A percentile compares a stretch with the other conserved stretches of the same genome.
phyloP scores from a whole-genome alignment of 1,284 basidiomycete species.

The Heimioporus retisporus region DNA sequence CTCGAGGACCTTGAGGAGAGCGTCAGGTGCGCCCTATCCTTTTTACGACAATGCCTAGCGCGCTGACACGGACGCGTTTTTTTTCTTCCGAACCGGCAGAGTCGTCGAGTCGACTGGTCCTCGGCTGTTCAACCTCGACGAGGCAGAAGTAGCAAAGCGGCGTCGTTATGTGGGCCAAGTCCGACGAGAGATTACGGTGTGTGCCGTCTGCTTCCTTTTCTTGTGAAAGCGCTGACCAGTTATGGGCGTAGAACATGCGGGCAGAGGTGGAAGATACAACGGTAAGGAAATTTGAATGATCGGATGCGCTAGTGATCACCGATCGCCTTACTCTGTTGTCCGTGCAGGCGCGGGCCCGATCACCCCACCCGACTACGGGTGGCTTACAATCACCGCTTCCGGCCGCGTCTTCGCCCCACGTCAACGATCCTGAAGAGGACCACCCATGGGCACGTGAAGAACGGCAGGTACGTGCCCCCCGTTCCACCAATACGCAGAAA shows the following conservation, averaged over 20 bases:
- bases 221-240: conserved; percentile 31
- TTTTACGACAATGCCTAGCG: background rate
- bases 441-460: conserved; percentile 85
- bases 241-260: conserved; percentile 74
- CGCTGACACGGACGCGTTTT: conserved; percentile 10
- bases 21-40: conserved; percentile 67
- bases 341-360: conserved; percentile 17
- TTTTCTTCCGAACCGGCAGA: conserved; percentile 48
- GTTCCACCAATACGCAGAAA: background rate
- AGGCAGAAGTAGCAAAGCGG: conserved; percentile 77
- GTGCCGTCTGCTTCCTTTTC: conserved; percentile 41
- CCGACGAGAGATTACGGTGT: conserved; percentile 80
- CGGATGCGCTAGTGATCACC: too few relatives aligned
- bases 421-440: conserved; percentile 68
- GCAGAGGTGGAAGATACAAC: conserved; percentile 49
- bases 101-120: conserved; percentile 86
- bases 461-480: conserved; percentile 68
- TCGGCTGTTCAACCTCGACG: conserved; percentile 85
- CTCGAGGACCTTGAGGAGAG: conserved; percentile 91
- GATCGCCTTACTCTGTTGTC: too few relatives aligned
- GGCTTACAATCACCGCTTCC: conserved; percentile 25
- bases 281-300: conserved; percentile 15
- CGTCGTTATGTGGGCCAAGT: conserved; percentile 82
- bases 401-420: conserved; percentile 21
- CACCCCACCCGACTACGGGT: conserved; percentile 26